phyloP scores from a whole-genome alignment of 345 rosid genomes.

The Lagerstroemia speciosa region DNA sequence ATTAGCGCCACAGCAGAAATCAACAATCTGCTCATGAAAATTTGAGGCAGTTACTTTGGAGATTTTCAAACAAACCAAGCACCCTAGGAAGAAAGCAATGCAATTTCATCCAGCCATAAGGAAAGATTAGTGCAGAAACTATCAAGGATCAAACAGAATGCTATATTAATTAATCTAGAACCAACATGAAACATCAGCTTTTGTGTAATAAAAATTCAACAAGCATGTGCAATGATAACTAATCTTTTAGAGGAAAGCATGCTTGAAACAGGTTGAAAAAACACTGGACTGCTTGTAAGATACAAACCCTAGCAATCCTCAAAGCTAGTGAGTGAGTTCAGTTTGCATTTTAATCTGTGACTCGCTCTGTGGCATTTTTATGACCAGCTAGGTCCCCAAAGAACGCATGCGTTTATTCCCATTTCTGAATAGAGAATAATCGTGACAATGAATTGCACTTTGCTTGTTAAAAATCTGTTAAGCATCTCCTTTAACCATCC shows the following conservation, averaged over 20 bases:
- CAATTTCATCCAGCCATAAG: neutral
- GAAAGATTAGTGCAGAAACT: neutral
- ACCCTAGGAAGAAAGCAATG: neutral
- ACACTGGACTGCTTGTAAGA: neutral
- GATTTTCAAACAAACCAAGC: neutral
- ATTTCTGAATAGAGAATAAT: neutral
- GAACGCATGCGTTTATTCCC: neutral
- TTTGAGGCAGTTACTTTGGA: neutral
- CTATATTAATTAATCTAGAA: neutral
- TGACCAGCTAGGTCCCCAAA: neutral
- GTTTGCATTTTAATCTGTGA: neutral
- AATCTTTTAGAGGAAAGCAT: neutral
- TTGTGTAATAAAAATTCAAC: neutral
- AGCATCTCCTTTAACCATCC: neutral
- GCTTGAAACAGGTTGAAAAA: neutral
- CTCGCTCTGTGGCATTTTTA: neutral
- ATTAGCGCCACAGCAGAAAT: conserved; percentile 95
- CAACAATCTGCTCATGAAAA: conserved; percentile 55
- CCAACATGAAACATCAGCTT: neutral
- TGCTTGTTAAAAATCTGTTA: neutral
- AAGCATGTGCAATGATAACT: neutral
- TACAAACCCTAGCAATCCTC: neutral
- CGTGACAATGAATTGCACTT: neutral
- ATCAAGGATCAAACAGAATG: neutral
- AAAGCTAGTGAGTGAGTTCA: neutral